These are phyloP conservation scores for Annona cherimola DNA, from an alignment of 164 flowering plant species.

Conservation along the genomic window DNA sequence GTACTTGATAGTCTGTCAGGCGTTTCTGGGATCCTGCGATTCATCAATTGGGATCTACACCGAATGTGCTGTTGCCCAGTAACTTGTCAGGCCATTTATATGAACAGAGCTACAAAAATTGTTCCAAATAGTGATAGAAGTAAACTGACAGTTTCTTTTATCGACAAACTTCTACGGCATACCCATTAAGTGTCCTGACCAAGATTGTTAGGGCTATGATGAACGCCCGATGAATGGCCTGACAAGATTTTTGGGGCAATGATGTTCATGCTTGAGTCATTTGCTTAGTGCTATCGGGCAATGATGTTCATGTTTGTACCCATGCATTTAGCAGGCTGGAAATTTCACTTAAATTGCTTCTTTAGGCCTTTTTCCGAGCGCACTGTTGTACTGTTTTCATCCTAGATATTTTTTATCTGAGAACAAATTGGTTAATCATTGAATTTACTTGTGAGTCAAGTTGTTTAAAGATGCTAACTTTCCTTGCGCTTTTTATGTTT, in stretches of 20 bases:
- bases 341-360: not conserved
- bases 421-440: not conserved
- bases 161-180: not conserved
- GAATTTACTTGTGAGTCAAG: not conserved
- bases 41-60: not conserved
- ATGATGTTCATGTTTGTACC: not conserved
- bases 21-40: not conserved
- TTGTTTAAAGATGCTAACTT: not conserved
- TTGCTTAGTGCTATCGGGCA: not conserved
- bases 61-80: not conserved
- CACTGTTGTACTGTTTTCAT: not conserved
- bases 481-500: not conserved
- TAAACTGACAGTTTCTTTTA: not conserved
- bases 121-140: not conserved
- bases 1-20: not conserved
- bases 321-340: not conserved
- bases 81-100: not conserved
- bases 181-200: not conserved
- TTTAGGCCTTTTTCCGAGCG: not conserved
- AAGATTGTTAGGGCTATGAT: not conserved
- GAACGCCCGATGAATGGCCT: not conserved
- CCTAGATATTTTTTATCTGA: not conserved
- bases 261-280: not conserved
- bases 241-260: not conserved
- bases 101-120: not conserved